Base-by-base conservation (phyloP, 139 green algal species). In the Ettlia oleoabundans region DNA sequence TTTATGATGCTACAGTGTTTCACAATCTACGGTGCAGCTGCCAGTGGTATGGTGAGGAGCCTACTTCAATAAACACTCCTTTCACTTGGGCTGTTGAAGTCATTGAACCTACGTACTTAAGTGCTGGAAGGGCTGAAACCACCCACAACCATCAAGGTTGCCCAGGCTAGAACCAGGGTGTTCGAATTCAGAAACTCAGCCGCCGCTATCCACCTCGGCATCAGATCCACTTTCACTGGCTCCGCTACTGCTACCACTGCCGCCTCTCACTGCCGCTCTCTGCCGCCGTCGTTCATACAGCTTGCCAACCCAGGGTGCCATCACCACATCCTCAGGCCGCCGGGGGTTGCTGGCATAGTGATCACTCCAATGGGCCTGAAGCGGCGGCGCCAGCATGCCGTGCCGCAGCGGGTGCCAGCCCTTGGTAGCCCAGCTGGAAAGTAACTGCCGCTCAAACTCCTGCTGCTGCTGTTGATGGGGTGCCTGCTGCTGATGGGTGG, bases 231-330 rank as follows among this genome's bases (percentile, higher is more conserved):
- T n/a, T n/a, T n/a, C n/a, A n/a, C n/a, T n/a, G n/a, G n/a, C n/a
- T n/a, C n/a, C 47, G 47, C 47, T 58, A 15, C 47, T 58, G 47
- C 13, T 15, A 15, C 47, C 47, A 15, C 47, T 15, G 47, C 47
- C 47, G 47, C 47, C 47, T 19, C 58, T 24, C 58, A 8, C 58
- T 30, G 6, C 10, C 58, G 19, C 58, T 6, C 58, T 19, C 58
- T 19, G 21, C 21, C 58, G 58, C 18, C 73, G 73, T 53, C 63
- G 58, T 33, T 55, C 26, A 43, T 89, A 89, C 38, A 79, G 51
- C 33, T 70, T 71, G 18, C 47, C 32, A 37, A 90, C 83, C 83
- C 83, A 90, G 1, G 86, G 84, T 2, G 86, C 86, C 40, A 90
- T 76, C 66, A 69, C 26, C n/a, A 52, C 53, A 58, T 81, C 80